Base-by-base conservation (phyloP, 257 asterid species). In the Henckelia pumila region DNA sequence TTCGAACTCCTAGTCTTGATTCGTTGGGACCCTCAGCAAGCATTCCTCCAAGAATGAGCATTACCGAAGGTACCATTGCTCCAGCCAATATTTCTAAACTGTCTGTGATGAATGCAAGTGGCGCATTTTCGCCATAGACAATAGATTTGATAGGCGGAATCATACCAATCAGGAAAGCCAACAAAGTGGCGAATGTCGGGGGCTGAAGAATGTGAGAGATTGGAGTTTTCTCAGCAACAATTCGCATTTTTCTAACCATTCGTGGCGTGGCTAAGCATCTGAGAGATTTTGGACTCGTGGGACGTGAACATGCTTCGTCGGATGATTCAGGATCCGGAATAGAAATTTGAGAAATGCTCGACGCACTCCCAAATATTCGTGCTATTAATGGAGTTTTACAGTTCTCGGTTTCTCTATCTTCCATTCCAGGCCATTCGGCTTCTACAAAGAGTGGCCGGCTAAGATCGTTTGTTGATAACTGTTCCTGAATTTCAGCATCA, bases 351-450 rank as follows among this genome's bases (percentile, higher is more conserved):
- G 95, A 85, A n/a, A 70, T 35, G 33, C 61, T 78, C 1, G 95
- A 85, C 0, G 35, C 59, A 70, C 75, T 73, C 0, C 75, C 77
- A 65, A 93, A 93, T 50, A 91, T 74, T 59, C 81, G 75, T 0
- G 97, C 97, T 11, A 93, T 88, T 16, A 93, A 67, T 13, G 97
- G 97, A 0, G 92, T 85, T 55, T 88, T 93, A 74, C 99, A 86
- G 58, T 93, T 78, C 84, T 71, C 94, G 0, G 92, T 90, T 75
- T 90, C 99, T 59, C 79, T 77, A 57, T 88, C 97, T 71, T 88
- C 95, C 91, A 93, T 90, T 64, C 99, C 99, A 1, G 99, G 97
- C 97, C 99, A 93, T 74, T 93, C 99, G 1, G 99, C 99, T 78
- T 93, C 96, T 30, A 93, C 95, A 8, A 93, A 90, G 70, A 89